Evolutionary conservation across 2,329 filamentous ascomycete genomes (phyloP), one percentile per base, ranked within the genome.

Genomic region (Onygena corvina): DNA sequence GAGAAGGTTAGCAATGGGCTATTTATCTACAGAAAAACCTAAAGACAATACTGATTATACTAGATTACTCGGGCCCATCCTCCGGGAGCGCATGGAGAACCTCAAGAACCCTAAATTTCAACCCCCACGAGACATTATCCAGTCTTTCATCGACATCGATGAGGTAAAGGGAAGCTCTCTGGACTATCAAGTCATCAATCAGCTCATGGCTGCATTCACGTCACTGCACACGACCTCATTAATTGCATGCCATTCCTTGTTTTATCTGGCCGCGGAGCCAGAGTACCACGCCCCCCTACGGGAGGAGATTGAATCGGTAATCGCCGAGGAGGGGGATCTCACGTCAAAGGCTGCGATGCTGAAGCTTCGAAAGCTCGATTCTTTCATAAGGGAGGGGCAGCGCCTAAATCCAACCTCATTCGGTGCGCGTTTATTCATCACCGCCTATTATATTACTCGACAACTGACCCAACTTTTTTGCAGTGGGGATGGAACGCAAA

Each of bases 351-450:
- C 59, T 1, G 54, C 64, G 0, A 54, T 72, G 2, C 64, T 63
- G 51, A 64, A 67, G 34, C 56, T 72, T 31, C 64, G 64, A 51
- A 55, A 69, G 1, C 53, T 71, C 52, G 69, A 72, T 53, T 71
- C 68, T 44, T 60, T 65, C 1, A 54, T 71, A 48, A 70, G 70
- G 45, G 68, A 72, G 53, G 56, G 47, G 1, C 62, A 65, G 40
- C 58, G 69, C 1, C 25, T 64, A 31, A 62, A 62, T 31, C 61
- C 62, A 18, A 20, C 34, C 7, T 38, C 34, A 8, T 38, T 38
- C 34, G 34, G 34, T 38, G 21, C 11, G 18, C 11, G 7, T 9
- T 12, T 9, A 4, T 40, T 40, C n/a, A n/a, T 7, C 3, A 11
- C 4, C n/a, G n/a, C 18, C 20, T 12, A 23, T 20, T 23, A 7